phyloP scores from a whole-genome alignment of 176 grass and related monocot species.

The Aegilops longissima region DNA sequence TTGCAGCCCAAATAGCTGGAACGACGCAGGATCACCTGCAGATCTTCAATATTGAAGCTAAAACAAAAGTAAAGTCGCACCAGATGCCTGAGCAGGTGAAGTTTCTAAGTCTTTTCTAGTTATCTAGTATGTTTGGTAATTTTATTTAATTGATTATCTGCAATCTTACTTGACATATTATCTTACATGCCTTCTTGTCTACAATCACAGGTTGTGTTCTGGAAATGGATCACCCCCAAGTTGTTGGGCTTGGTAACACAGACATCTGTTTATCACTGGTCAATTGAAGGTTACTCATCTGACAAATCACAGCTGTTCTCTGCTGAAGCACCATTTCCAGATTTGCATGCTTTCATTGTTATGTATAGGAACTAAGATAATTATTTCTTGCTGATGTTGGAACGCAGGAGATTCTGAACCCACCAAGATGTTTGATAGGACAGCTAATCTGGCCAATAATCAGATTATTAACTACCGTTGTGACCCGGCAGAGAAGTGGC shows the following conservation, averaged over 20 bases:
- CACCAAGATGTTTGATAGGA: conserved; percentile 91
- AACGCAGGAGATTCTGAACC: conserved; percentile 81
- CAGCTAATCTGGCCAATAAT: conserved; percentile 89
- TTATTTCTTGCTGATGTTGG: conserved; percentile 6
- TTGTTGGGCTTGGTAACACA: conserved; percentile 82
- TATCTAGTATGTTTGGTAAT: background rate
- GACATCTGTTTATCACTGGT: conserved; percentile 91
- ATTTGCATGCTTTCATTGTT: background rate
- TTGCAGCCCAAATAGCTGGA: conserved; percentile 89
- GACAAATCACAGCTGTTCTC: background rate
- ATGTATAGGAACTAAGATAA: background rate
- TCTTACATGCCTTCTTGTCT: background rate
- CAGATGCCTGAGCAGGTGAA: conserved; percentile 95
- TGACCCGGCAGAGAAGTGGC: conserved; percentile 86
- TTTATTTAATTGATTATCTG: background rate
- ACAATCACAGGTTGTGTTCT: conserved; percentile 78
- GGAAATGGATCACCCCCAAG: conserved; percentile 96
- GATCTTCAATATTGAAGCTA: conserved; percentile 96
- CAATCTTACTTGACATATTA: background rate
- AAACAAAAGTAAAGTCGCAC: conserved; percentile 94
- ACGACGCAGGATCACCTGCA: conserved; percentile 95
- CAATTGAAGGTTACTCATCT: conserved; percentile 66
- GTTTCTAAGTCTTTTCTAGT: background rate
- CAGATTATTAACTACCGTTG: conserved; percentile 96
- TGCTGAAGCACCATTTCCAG: background rate